Percentiles rank a stretch among this genome's conserved stretches.
These are phyloP conservation scores for Hortiboletus rubellus DNA, from an alignment of 1,284 basidiomycete species.

Conservation along the genomic window DNA sequence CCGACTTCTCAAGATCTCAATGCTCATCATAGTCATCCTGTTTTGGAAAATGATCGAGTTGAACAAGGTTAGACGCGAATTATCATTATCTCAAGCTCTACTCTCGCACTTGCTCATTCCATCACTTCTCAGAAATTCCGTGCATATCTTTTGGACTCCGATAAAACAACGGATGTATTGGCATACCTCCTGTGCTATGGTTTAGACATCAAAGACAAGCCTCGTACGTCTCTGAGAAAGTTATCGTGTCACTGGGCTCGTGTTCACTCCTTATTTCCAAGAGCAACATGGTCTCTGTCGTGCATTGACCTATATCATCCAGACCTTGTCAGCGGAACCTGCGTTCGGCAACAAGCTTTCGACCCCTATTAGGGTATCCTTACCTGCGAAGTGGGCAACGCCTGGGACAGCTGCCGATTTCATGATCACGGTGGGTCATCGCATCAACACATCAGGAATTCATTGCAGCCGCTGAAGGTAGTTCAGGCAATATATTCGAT, in stretches of 20 bases:
- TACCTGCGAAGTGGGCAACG: constrained; percentile 75
- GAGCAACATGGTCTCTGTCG: constrained; percentile 91
- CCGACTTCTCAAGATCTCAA: constrained; percentile 13
- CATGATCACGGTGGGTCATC: constrained; percentile 71
- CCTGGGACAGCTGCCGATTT: constrained; percentile 83
- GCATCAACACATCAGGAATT: not conserved
- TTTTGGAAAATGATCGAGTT: constrained; percentile 91
- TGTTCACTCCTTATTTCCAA: constrained; percentile 32
- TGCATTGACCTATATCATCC: constrained; percentile 87
- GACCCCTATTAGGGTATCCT: constrained; percentile 57
- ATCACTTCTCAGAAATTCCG: constrained; percentile 74
- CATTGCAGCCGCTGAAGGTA: constrained; percentile 11
- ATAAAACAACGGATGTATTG: constrained; percentile 73
- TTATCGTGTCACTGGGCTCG: constrained; percentile 5
- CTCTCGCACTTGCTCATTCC: not conserved
- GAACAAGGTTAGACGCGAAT: constrained; percentile 66
- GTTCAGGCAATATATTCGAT: constrained; percentile 83
- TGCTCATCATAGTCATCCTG: constrained; percentile 60
- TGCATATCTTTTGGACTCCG: constrained; percentile 75
- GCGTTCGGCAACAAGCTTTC: constrained; percentile 71
- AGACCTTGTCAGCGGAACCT: constrained; percentile 84
- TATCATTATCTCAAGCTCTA: not conserved
- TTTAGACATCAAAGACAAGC: constrained; percentile 87
- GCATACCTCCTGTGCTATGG: constrained; percentile 77
- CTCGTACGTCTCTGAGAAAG: constrained; percentile 54